Evolutionary conservation across 169 alveolate genomes (phyloP), one percentile per base, ranked within the genome.

Genomic region (Cryptosporidium sp.): DNA sequence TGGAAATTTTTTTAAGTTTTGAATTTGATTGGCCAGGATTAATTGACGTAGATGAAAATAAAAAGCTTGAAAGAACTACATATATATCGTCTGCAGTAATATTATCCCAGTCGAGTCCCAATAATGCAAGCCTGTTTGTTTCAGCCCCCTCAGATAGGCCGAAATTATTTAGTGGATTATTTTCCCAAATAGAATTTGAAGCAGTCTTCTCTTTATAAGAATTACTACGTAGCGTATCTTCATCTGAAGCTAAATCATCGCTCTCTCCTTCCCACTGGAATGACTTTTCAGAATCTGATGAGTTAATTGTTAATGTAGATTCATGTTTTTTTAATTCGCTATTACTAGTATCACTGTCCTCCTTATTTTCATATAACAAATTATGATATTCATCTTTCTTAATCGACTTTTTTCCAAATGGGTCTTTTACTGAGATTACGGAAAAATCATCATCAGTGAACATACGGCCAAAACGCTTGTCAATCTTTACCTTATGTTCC

Each of bases 101-200:
- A 91, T 97, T 94, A 42, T 96, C 98, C 99, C 99, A 98, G 91
- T 98, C 99, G 58, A 97, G 94, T 80, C 98, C 99, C 71, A 96
- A 93, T n/a, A 98, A 95, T 18, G 99, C 99, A 23, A 98, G 70
- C 86, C 99, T 97, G 70, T 93, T 93, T 16, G 97, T 93, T 33
- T 94, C 97, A 56, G 97, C 92, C 61, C 96, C 96, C 68, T 92
- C 93, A 5, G 87, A 85, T 16, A 91, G 85, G 44, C 75, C 93
- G 33, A 75, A 71, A 21, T 69, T 61, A 44, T 80, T 23, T 10
- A 80, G 29, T 26, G 89, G 89, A 62, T 80, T 80, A n/a, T 48
- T 62, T 62, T 80, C 80, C 89, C 89, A 80, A 62, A 80, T 39
- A 18, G 73, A 45, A 39, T 65, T 80, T 6, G 33, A 60, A 37